Percentiles rank a stretch among this genome's conserved stretches.
phyloP scores from a whole-genome alignment of 2,329 filamentous ascomycete genomes.

The Atkinsonella texensis region DNA sequence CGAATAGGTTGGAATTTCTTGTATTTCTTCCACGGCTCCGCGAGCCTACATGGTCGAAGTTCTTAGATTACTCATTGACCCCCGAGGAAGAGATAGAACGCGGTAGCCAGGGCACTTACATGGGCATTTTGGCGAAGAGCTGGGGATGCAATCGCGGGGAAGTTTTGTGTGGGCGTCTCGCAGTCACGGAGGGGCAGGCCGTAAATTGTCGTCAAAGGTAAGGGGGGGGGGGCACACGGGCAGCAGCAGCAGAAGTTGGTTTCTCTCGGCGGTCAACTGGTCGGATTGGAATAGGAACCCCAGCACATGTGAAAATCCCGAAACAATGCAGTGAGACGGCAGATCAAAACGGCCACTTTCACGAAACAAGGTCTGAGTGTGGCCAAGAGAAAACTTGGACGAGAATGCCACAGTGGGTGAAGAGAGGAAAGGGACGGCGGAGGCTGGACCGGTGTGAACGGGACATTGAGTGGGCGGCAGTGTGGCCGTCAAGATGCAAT shows the following conservation, averaged over 20 bases:
- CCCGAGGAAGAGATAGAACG: too few species aligned
- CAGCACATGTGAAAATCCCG: neutral
- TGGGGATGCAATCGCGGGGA: constrained; percentile 3
- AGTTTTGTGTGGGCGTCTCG: neutral
- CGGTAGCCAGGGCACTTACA: constrained; percentile 4
- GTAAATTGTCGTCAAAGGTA: neutral
- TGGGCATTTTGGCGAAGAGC: constrained; percentile 8
- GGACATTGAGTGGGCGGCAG: neutral
- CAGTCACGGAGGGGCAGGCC: constrained; percentile 1
- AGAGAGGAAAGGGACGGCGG: neutral
- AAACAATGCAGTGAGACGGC: neutral
- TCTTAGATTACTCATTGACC: neutral
- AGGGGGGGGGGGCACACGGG: too few species aligned
- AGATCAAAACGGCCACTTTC: neutral
- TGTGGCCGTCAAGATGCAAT: neutral
- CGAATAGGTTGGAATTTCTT: constrained; percentile 47
- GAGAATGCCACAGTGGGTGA: too few species aligned
- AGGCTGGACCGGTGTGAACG: neutral
- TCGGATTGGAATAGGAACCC: neutral
- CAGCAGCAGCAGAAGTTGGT: neutral
- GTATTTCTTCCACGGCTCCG: constrained; percentile 69
- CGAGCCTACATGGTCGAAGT: constrained; percentile 40
- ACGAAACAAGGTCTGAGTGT: neutral
- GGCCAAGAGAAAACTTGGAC: neutral
- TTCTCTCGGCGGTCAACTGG: neutral